Base-by-base conservation (phyloP, 495 filamentous ascomycete species). In the Penicillium odoratum region DNA sequence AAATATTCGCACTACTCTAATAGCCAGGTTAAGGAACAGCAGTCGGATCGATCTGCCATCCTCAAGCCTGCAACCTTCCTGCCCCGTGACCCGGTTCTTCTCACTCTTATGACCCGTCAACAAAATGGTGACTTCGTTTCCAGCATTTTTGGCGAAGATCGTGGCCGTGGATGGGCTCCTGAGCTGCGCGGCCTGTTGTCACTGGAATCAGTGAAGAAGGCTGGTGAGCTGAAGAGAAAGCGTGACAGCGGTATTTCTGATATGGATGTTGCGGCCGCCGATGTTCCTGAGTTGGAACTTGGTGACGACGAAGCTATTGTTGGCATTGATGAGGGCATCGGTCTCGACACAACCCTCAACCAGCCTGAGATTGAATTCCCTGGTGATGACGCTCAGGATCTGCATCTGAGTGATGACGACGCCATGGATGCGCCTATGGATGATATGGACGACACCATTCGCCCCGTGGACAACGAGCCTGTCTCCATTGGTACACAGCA, bases 401-500 rank as follows among this genome's bases (percentile, higher is more conserved):
- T 78, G 60, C 70, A 69, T 43, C 62, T 61, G 71, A 81, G 70
- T 49, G 82, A 85, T n/a, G 84, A 87, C 40, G 80, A 84, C 29
- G 79, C 70, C 7, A 75, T 75, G 60, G 59, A 67, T 53, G 70
- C 70, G 42, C 61, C 72, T 28, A 40, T 71, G 43, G 78, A 81
- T n/a, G 73, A 81, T 15, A 88, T 94, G 60, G 92, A 97, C 61
- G 90, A 91, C 31, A 95, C 91, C 1, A 72, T 92, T 28, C 85
- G 92, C 61, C 90, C 90, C 25, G 83, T 86, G 11, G 91, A 96
- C 59, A 87, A 84, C 64, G 90, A 91, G 9, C 88, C 90, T 3
- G 86, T 96, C 16, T 96, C 93, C 0, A 70, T 92, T 36, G 91
- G 91, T 57, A 98, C 95, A 44, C 92, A 93, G 74, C 91, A 96